These are phyloP conservation scores for Panicum virgatum DNA, from an alignment of 202 grass and related monocot species.

Conservation along the genomic window DNA sequence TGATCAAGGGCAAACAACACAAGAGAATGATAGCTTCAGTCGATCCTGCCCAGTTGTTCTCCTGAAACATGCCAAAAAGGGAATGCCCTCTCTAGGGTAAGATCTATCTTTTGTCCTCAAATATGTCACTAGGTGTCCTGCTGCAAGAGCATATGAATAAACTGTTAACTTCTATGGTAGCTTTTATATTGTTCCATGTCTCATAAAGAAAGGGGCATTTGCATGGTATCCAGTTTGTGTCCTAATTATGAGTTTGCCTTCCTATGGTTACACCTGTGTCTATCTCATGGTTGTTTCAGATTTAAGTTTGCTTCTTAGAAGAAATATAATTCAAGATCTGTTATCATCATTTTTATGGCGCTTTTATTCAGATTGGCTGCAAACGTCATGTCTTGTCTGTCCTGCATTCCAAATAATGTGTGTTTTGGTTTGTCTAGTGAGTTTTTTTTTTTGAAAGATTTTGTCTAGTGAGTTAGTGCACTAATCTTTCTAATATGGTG, in stretches of 20 bases:
- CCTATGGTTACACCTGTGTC: neutral
- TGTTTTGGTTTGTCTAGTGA: conserved; percentile 7
- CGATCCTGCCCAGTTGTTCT: conserved; percentile 67
- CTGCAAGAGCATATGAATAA: conserved; percentile 13
- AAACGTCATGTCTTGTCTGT: neutral
- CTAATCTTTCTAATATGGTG: conserved; percentile 3
- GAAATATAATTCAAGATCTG: neutral
- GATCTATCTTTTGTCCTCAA: neutral
- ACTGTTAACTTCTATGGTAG: conserved; percentile 11
- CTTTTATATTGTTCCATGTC: neutral
- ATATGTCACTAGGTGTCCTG: conserved; percentile 28
- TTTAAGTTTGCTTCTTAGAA: conserved; percentile 3
- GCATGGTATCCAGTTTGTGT: neutral
- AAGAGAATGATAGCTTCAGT: conserved; percentile 53
- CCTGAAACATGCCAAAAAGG: conserved; percentile 64
- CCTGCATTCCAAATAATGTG: neutral
- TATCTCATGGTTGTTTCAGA: conserved; percentile 2
- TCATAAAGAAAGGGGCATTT: neutral
- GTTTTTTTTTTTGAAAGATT: too few species aligned
- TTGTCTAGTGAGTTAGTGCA: neutral
- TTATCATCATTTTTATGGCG: neutral
- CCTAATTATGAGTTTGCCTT: neutral
- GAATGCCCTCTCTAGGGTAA: conserved; percentile 34
- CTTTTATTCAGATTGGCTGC: neutral
- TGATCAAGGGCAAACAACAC: conserved; percentile 31